Percentiles rank a stretch among this genome's conserved stretches.
These are phyloP conservation scores for Zymoseptoria ardabiliae DNA, from an alignment of 2,329 filamentous ascomycete species.

Conservation along the genomic window DNA sequence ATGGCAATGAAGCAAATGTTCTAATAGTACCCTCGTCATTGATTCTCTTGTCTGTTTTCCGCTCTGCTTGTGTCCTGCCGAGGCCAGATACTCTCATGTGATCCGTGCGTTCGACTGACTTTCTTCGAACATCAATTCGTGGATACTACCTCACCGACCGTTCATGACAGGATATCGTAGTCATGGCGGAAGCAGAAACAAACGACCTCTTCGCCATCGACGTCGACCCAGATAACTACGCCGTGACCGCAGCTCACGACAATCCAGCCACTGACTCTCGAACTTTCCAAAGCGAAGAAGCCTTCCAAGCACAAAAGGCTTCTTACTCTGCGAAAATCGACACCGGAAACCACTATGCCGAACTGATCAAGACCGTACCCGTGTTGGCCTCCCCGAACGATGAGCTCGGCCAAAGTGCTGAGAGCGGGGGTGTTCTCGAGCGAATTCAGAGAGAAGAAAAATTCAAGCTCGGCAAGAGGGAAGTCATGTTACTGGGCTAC, in stretches of 20 bases:
- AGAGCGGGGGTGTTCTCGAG: not conserved
- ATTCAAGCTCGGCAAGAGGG: slow-evolving; percentile 23
- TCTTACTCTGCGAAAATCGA: slow-evolving; percentile 27
- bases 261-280: slow-evolving; percentile 18
- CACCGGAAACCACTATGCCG: slow-evolving; percentile 19
- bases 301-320: slow-evolving; percentile 26
- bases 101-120: not conserved
- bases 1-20: slow-evolving; percentile 2
- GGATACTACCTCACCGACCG: too few species aligned
- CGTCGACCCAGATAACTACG: slow-evolving; percentile 28
- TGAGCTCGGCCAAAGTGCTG: not conserved
- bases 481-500: slow-evolving; percentile 36
- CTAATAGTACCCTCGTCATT: not conserved
- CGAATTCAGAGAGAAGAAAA: slow-evolving; percentile 2
- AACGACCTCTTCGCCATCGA: slow-evolving; percentile 26
- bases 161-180: too few species aligned
- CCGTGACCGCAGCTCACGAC: slow-evolving; percentile 24
- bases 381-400: slow-evolving; percentile 4
- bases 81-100: not conserved
- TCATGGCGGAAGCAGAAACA: slow-evolving; percentile 8
- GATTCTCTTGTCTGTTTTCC: not conserved
- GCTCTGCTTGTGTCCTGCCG: too few species aligned
- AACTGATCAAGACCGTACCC: slow-evolving; percentile 16
- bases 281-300: slow-evolving; percentile 28
- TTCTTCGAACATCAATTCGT: not conserved